Base-by-base conservation (phyloP, 495 filamentous ascomycete genomes). In the Aspergillus nidulans region DNA sequence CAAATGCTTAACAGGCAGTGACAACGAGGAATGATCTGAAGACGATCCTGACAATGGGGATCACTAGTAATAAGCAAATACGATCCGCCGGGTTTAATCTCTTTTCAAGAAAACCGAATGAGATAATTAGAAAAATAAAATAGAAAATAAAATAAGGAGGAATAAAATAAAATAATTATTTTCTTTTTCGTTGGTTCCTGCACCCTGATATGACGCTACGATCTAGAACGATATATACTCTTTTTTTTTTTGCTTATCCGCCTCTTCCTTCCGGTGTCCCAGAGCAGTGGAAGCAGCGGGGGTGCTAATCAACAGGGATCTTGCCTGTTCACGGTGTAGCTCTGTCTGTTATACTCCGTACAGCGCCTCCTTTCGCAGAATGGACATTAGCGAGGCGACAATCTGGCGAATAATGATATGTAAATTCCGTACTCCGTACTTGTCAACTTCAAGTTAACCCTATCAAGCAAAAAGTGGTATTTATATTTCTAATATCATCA, bases 251-350 rank as follows among this genome's bases (percentile, higher is more conserved):
- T 45, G 23, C 26, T 56, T 49, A 26, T 52, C 46, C 56, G 44
- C 40, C 38, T 45, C 55, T 42, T 52, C 50, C 50, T 60, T 53
- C 51, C 40, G 49, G 39, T 57, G 59, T 60, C 60, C 62, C 62
- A 68, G 58, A 57, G 54, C 53, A 61, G 56, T 61, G 67, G 67
- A 63, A 64, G 52, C 58, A 59, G 63, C 57, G 63, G 66, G 63
- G 50, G 53, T 59, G 58, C 41, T 53, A 28, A 55, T 28, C n/a
- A 23, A 61, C 54, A 60, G 50, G 61, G 59, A 58, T 61, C 36
- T 32, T 1, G 52, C 57, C 41, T 60, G 59, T 42, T 60, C 45
- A 32, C 49, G 26, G 23, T 50, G 55, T 36, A 24, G 56, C 41
- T 26, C 46, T 58, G 42, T 44, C 39, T 56, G 25, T 43, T 39